Conservation (phyloP, 2,329 filamentous ascomycete species). For the Elsinoe fawcettii region DNA sequence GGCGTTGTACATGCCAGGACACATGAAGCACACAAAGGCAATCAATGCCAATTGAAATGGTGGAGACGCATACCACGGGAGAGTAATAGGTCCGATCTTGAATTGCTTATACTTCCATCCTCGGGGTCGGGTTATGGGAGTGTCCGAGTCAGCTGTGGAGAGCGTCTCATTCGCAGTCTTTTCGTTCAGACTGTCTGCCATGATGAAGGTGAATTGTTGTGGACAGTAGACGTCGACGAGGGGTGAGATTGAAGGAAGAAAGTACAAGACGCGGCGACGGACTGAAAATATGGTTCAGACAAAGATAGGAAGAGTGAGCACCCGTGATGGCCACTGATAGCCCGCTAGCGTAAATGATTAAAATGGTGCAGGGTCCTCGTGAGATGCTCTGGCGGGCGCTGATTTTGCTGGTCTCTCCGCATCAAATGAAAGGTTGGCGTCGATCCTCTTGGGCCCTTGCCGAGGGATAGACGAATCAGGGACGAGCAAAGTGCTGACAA, state of each 20-base stretch:
- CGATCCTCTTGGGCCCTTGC: not conserved
- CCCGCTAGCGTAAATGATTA: not conserved
- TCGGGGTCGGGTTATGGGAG: constrained; percentile 29
- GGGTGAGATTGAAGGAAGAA: not conserved
- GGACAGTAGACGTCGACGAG: not conserved
- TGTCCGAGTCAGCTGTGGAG: constrained; percentile 8
- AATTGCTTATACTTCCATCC: constrained; percentile 43
- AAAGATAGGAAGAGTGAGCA: not conserved
- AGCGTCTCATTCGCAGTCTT: constrained; percentile 15
- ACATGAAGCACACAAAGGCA: constrained; percentile 47
- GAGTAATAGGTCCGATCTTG: constrained; percentile 34
- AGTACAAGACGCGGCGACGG: not conserved
- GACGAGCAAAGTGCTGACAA: not conserved
- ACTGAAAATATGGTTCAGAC: constrained; percentile 1
- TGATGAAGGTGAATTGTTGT: constrained; percentile 16
- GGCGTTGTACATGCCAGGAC: constrained; percentile 48
- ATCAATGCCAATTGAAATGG: constrained; percentile 43
- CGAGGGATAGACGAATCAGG: not conserved
- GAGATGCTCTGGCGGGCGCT: not conserved
- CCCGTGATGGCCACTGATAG: not conserved
- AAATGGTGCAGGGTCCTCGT: constrained; percentile 5
- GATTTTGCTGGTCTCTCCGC: not conserved
- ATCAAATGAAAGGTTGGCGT: not conserved
- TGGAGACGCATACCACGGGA: constrained; percentile 45
- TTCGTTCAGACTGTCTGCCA: constrained; percentile 19